Evolutionary conservation across 768 basidiomycete species (phyloP).

Genomic region (Calocera cornea): DNA sequence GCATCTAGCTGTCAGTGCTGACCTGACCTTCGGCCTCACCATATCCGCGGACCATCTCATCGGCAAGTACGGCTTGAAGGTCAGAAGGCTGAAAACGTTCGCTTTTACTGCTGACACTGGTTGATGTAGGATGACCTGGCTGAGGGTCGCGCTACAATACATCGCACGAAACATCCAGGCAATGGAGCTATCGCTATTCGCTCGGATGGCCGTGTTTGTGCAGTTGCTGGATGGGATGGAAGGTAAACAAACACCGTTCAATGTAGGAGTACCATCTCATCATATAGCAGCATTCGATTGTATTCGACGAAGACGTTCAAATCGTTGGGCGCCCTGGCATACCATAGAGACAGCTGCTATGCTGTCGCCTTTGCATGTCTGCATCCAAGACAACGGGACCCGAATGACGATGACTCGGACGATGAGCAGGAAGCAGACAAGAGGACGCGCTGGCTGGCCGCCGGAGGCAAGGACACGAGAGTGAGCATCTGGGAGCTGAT

Average conservation of each 20-base stretch:
- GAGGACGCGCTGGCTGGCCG: conserved; percentile 52
- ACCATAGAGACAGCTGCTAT: conserved; percentile 71
- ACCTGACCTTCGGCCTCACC: conserved; percentile 49
- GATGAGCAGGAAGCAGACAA: conserved; percentile 29
- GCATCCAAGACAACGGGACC: conserved; percentile 6
- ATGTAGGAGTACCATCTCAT: background rate
- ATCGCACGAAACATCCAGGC: conserved; percentile 64
- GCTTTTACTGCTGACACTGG: background rate
- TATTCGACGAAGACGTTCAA: conserved; percentile 73
- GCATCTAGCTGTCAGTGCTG: conserved; percentile 61
- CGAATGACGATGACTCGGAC: conserved; percentile 23
- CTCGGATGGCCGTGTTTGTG: conserved; percentile 64
- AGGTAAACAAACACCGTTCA: conserved; percentile 39
- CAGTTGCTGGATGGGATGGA: conserved; percentile 90
- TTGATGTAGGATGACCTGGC: conserved; percentile 48
- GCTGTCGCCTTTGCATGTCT: conserved; percentile 50
- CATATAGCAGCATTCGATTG: conserved; percentile 48
- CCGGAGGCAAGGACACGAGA: conserved; percentile 52
- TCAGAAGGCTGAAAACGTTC: background rate
- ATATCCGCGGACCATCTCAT: conserved; percentile 68
- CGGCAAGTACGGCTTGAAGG: conserved; percentile 19
- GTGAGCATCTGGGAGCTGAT: conserved; percentile 54
- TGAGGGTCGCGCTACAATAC: conserved; percentile 20
- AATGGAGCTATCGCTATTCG: conserved; percentile 65
- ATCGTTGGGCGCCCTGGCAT: conserved; percentile 65